Percentiles rank a stretch among this genome's conserved stretches.
Evolutionary conservation across 805 yeast genomes (phyloP).

Genomic region (Pichia deserticola): DNA sequence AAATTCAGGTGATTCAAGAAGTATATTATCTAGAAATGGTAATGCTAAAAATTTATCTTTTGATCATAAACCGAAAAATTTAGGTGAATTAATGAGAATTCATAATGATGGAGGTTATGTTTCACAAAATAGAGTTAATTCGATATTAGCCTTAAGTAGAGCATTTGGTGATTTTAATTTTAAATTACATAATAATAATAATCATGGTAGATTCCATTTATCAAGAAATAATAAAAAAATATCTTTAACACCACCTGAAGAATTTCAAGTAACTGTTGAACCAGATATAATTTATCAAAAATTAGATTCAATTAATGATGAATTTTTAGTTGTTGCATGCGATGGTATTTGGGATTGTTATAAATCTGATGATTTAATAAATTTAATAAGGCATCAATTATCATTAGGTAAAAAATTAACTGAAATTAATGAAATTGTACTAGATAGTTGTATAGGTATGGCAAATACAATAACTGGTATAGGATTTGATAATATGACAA

Average conservation of each 20-base stretch:
- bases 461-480: slow-evolving; percentile 71
- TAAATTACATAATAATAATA: slow-evolving; percentile 29
- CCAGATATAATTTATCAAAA: slow-evolving; percentile 65
- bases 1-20: slow-evolving; percentile 72
- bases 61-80: slow-evolving; percentile 57
- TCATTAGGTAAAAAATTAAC: slow-evolving; percentile 50
- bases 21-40: slow-evolving; percentile 49
- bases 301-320: slow-evolving; percentile 47
- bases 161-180: slow-evolving; percentile 64
- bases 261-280: slow-evolving; percentile 71
- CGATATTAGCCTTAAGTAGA: slow-evolving; percentile 48
- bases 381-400: slow-evolving; percentile 49
- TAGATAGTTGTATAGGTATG: slow-evolving; percentile 61
- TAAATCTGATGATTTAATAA: slow-evolving; percentile 47
- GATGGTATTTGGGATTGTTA: slow-evolving; percentile 81
- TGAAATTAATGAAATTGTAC: slow-evolving; percentile 48
- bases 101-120: slow-evolving; percentile 55
- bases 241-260: slow-evolving; percentile 47
- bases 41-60: slow-evolving; percentile 52
- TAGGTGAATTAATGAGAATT: slow-evolving; percentile 51
- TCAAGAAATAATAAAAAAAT: slow-evolving; percentile 17
- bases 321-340: slow-evolving; percentile 67
- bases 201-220: slow-evolving; percentile 18
- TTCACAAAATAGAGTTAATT: slow-evolving; percentile 53
- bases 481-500: slow-evolving; percentile 79